Percentiles rank a stretch among this genome's conserved stretches.
These are phyloP conservation scores for Phytophthora pinifolia DNA, from an alignment of 352 stramenopile genomes.

Conservation along the genomic window DNA sequence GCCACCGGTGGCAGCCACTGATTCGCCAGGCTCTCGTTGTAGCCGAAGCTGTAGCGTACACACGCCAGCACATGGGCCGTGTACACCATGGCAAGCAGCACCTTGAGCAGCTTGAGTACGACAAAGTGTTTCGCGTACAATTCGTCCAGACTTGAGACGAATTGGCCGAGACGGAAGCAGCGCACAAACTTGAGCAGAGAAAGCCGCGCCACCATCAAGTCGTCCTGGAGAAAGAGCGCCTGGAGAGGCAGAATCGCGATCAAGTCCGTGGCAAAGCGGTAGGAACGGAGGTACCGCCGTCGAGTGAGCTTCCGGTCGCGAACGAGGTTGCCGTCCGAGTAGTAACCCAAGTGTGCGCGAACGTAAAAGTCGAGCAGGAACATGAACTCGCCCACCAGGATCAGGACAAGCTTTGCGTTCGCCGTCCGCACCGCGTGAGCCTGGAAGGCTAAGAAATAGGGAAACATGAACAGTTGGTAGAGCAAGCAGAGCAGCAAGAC, in stretches of 20 bases:
- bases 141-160: slow-evolving; percentile 54
- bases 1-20: slow-evolving; percentile 48
- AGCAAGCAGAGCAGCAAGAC: slow-evolving; percentile 48
- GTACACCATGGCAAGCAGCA: slow-evolving; percentile 50
- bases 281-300: slow-evolving; percentile 50
- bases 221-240: neutral
- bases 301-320: slow-evolving; percentile 41
- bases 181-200: slow-evolving; percentile 45
- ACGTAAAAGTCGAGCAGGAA: slow-evolving; percentile 63
- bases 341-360: slow-evolving; percentile 57
- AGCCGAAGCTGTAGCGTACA: slow-evolving; percentile 60
- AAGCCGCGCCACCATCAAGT: slow-evolving; percentile 29
- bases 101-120: slow-evolving; percentile 44
- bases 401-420: slow-evolving; percentile 26
- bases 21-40: slow-evolving; percentile 43
- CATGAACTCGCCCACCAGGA: slow-evolving; percentile 38
- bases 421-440: slow-evolving; percentile 12
- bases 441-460: slow-evolving; percentile 56
- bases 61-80: slow-evolving; percentile 63
- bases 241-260: slow-evolving; percentile 41
- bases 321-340: slow-evolving; percentile 61
- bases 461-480: slow-evolving; percentile 57
- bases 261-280: slow-evolving; percentile 47
- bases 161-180: slow-evolving; percentile 39
- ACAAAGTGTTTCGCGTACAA: slow-evolving; percentile 70